Evolutionary conservation across 2,329 filamentous ascomycete species (phyloP).

Genomic region (Trichoderma asperellum): DNA sequence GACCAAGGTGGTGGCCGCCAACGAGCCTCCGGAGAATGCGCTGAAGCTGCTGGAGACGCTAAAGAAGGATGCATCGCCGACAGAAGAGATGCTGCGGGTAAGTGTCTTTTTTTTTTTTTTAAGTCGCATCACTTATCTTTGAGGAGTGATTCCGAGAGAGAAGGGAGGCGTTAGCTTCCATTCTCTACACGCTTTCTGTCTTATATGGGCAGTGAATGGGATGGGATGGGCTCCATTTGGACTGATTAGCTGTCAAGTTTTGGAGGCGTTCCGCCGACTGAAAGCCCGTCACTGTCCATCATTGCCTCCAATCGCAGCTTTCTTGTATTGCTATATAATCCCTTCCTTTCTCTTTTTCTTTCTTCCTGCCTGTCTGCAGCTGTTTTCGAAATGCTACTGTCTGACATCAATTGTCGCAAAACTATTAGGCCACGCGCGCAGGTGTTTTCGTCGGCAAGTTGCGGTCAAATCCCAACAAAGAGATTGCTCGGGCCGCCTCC

Average conservation of each 20-base stretch:
- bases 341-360: not conserved
- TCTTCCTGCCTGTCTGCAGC: not conserved
- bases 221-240: not conserved
- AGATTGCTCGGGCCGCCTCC: conserved; percentile 75
- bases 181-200: not conserved
- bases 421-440: conserved; percentile 74
- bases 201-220: not conserved
- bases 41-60: conserved; percentile 76
- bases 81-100: conserved; percentile 86
- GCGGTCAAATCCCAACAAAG: conserved; percentile 75
- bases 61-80: conserved; percentile 78
- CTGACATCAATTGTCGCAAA: conserved; percentile 21
- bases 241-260: conserved; percentile 19
- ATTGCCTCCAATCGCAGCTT: conserved; percentile 9
- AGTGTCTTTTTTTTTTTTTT: conserved; percentile 13
- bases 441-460: conserved; percentile 87
- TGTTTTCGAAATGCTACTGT: not conserved
- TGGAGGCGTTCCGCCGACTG: not conserved
- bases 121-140: not conserved
- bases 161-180: not conserved
- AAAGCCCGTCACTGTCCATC: conserved; percentile 3
- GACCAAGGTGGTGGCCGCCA: conserved; percentile 74
- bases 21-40: conserved; percentile 73
- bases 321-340: not conserved
- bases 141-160: not conserved